phyloP scores from a whole-genome alignment of 305 asterid species.

The Striga hermonthica region DNA sequence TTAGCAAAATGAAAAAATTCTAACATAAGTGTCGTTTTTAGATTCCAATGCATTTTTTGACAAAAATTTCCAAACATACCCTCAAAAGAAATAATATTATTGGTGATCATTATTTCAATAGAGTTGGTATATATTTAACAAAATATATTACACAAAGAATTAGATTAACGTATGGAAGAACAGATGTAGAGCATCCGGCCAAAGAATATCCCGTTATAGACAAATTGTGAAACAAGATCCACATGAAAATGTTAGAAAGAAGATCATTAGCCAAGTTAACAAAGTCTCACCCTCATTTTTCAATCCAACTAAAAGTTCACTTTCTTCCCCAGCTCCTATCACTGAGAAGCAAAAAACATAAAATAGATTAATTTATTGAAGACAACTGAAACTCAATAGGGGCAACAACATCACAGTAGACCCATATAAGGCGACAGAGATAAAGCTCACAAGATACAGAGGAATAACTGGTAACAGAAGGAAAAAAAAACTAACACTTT shows the following conservation, averaged over 20 bases:
- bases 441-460: neutral
- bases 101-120: too few relatives aligned
- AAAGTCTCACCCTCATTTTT: constrained; percentile 73
- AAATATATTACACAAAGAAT: neutral
- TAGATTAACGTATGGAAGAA: neutral
- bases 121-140: constrained; percentile 5
- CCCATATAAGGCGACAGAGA: constrained; percentile 1
- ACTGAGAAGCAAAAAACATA: constrained; percentile 36
- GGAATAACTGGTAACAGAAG: neutral
- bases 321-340: constrained; percentile 80
- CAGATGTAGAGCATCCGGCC: too few relatives aligned
- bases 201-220: neutral
- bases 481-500: constrained; percentile 42
- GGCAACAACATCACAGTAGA: neutral
- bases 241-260: neutral
- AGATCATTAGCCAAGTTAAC: constrained; percentile 15
- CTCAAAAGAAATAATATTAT: too few relatives aligned
- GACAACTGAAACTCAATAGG: constrained; percentile 27
- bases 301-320: constrained; percentile 85
- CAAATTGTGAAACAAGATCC: neutral
- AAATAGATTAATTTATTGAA: neutral
- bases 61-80: too few relatives aligned
- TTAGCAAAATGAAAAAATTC: too few relatives aligned
- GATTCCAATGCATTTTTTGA: too few relatives aligned
- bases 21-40: too few relatives aligned